Base-by-base conservation (phyloP, 495 filamentous ascomycete genomes). In the Aspergillus panamensis region DNA sequence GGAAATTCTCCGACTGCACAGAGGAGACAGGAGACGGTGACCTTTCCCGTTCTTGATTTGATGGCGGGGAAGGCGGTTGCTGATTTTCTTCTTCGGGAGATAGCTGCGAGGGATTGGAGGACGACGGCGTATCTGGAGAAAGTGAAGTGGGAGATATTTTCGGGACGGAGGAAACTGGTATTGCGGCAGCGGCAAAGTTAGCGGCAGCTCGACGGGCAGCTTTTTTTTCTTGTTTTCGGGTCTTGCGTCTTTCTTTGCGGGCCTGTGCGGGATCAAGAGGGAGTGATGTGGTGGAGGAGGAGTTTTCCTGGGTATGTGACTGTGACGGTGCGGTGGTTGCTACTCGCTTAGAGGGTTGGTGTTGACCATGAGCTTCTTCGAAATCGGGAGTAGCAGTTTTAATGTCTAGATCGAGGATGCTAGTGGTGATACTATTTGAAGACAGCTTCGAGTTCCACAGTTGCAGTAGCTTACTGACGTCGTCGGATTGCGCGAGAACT, bases 391-490 rank as follows among this genome's bases (percentile, higher is more conserved):
- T 39, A 13, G 35, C 6, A 8, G 35, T 8, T 30, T 37, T 55
- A 8, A 67, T 40, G 3, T 65, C 60, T 17, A 74, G 43, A 30
- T 71, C 69, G 29, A 73, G 50, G 47, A 70, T 63, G 21, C 48
- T 70, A 8, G 32, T 59, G 33, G 25, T 25, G 25, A 5, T 5
- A 25, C 25, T 25, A 5, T 5, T 25, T 59, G 54, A 6, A 51
- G 17, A 32, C 6, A 59, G 12, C n/a, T 50, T 30, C 35, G 51
- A 10, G 9, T 68, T 63, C 70, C 73, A 74, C 8, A 47, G 35
- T 4, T 56, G 63, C 10, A 79, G 62, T 7, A 71, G 60, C 39
- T 73, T 72, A 62, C 74, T 76, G 45, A 77, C 73, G 35, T 77
- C 75, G 57, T 75, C 71, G 45, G 69, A 59, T 30, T 63, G 68